A percentile compares a stretch with the other conserved stretches of the same genome.
phyloP scores from a whole-genome alignment of 2,329 filamentous ascomycete species.

The Exutisphaerella laricina region DNA sequence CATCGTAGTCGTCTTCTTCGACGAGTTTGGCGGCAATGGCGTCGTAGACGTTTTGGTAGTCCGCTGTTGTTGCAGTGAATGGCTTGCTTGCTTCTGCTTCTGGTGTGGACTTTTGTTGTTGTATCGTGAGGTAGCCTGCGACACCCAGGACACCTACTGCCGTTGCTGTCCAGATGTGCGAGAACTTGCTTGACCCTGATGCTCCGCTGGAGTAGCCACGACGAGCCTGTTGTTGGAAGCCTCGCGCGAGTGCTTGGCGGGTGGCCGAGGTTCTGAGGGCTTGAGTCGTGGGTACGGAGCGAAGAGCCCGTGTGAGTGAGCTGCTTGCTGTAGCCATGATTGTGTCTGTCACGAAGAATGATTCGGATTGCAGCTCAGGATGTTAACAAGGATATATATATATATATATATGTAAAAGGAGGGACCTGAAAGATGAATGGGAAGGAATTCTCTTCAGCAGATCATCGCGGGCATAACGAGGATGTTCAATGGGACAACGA shows the following conservation, averaged over 20 bases:
- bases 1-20: constrained; percentile 92
- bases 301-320: constrained; percentile 37
- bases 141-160: constrained; percentile 57
- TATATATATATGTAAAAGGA: background rate
- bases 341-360: background rate
- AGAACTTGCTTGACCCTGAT: constrained; percentile 34
- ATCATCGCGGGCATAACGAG: too few species aligned
- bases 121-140: constrained; percentile 62
- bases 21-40: constrained; percentile 72
- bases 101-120: constrained; percentile 52
- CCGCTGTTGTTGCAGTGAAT: constrained; percentile 70
- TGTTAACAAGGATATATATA: background rate
- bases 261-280: constrained; percentile 55
- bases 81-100: constrained; percentile 60
- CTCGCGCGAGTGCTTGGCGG: constrained; percentile 53
- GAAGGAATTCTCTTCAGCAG: too few species aligned
- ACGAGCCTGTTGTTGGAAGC: constrained; percentile 68
- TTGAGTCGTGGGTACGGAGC: constrained; percentile 39
- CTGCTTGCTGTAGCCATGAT: constrained; percentile 37
- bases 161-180: constrained; percentile 48
- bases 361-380: background rate
- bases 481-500: too few species aligned
- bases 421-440: too few species aligned
- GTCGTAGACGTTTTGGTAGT: constrained; percentile 96
- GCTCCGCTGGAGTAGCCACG: constrained; percentile 63